Evolutionary conservation across 495 filamentous ascomycete genomes (phyloP), one percentile per base, ranked within the genome.

Genomic region (Neurospora tetraspora): DNA sequence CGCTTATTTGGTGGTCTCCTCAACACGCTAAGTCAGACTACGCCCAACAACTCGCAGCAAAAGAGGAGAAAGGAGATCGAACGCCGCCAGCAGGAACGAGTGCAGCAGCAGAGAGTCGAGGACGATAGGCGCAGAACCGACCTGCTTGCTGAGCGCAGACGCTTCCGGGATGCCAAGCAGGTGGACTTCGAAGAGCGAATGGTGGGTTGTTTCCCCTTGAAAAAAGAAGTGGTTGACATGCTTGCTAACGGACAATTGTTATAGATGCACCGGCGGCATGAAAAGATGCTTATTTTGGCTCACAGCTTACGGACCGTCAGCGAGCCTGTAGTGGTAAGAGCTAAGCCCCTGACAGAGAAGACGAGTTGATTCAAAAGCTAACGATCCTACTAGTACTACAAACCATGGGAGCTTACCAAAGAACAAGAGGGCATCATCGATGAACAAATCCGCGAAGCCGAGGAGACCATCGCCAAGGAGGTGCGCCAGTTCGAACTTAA

Each of bases 1-100:
- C 87, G 96, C 70, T 86, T 99, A 77, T 97, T 98, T 83, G 96
- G 96, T 70, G 93, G 90, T 70, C 82, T 97, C 76, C 84, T 97
- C 76, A 93, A 91, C 79, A 95, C 94, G 70, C 88, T 98, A 73
- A 95, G 92, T 79, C 92, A 96, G 85, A 92, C 88, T 68, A 85
- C 88, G 76, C 88, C 92, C 45, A 86, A 80, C 77, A 80, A 61
- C 14, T 14, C 83, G 39, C 85, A 87, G 77, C 91, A 93, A 76
- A 92, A 89, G 81, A 91, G 90, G 75, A 89, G 95, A 70, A 89
- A 88, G 73, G 95, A 99, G 78, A 95, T 97, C 78, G 94, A 98
- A 82, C 91, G 90, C 78, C 91, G 92, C 78, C 93, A 96, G 80
- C 90, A 94, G 80, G 93, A 93, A 76, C 94, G 93, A 83, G 84